Evolutionary conservation across 345 rosid species (phyloP).

Genomic region (Excoecaria cochinchinensis): DNA sequence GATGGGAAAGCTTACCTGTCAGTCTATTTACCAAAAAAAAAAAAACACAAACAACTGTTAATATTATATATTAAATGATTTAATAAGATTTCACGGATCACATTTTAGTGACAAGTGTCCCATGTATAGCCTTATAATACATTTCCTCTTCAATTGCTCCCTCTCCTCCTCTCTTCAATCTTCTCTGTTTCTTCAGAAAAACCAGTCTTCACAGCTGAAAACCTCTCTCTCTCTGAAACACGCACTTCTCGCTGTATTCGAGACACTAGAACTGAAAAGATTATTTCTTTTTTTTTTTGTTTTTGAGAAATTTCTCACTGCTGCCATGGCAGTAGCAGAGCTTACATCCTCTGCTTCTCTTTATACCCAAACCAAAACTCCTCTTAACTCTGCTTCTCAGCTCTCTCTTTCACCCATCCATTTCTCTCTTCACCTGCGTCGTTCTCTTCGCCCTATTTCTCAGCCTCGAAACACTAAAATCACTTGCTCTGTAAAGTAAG

Average conservation of each 20-base stretch:
- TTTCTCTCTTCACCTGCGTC: conserved; percentile 48
- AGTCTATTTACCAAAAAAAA: background rate
- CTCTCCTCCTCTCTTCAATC: background rate
- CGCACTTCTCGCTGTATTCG: conserved; percentile 4
- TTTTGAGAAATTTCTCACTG: background rate
- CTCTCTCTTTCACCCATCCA: conserved; percentile 51
- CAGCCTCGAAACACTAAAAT: conserved; percentile 39
- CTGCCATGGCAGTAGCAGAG: conserved; percentile 70
- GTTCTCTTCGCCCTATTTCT: conserved; percentile 38
- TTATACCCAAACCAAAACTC: conserved; percentile 32
- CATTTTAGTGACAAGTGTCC: conserved; percentile 55
- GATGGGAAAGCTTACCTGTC: background rate
- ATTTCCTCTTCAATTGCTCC: conserved; percentile 17
- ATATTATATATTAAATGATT: too few species aligned
- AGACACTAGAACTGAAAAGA: too few species aligned
- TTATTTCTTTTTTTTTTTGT: conserved; percentile 4
- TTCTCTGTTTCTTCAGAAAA: too few species aligned
- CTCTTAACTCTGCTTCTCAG: conserved; percentile 54
- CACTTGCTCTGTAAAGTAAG: conserved; percentile 80
- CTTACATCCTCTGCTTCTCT: conserved; percentile 42
- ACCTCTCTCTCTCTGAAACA: background rate
- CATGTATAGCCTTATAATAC: conserved; percentile 41
- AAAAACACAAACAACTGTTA: background rate
- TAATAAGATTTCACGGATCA: conserved; percentile 27
- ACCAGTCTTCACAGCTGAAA: too few species aligned